Base-by-base conservation (phyloP, 495 filamentous ascomycete species). In the Parathielavia hyrcaniae region DNA sequence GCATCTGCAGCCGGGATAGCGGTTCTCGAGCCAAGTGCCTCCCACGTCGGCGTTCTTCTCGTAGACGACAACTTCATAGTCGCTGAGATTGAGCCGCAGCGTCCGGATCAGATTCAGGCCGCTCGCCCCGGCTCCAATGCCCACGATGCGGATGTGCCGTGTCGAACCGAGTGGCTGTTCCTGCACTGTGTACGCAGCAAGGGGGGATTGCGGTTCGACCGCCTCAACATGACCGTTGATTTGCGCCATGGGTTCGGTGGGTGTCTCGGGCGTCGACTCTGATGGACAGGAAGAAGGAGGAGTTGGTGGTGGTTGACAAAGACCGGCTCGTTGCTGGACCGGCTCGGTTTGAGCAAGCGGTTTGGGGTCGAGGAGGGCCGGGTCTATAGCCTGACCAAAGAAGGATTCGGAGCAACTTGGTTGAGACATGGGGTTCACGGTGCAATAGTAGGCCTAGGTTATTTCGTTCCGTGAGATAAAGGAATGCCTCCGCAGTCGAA, bases 21-120 rank as follows among this genome's bases (percentile, higher is more conserved):
- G 69, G 62, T 83, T 83, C 65, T 83, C 81, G 48, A 77, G 72
- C 81, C 81, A 84, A 0, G 81, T 83, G 10, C 81, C 81, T 20
- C 79, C 81, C 50, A 83, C 75, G 47, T 86, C 86, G 1, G 68
- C 66, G 61, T 91, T 91, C 78, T 91, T 91, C 67, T 93, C 89
- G 68, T 89, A 93, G 41, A 90, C 78, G 35, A 79, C 76, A 26
- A 85, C 72, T 14, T 86, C 80, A 48, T 73, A 77, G 64, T 75
- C 68, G 55, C 55, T 67, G 40, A 78, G 59, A 59, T 73, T 73
- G 45, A 69, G 66, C 30, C 70, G 69, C 22, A 78, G 65, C 16
- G 74, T 75, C 39, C 72, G 71, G 55, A 77, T 65, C 66, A 78
- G 63, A 57, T 79, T 75, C 54, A 80, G 66, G 20, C 76, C 75